A percentile compares a stretch with the other conserved stretches of the same genome.
phyloP scores from a whole-genome alignment of 2,329 filamentous ascomycete species.

The Epichloe typhina region DNA sequence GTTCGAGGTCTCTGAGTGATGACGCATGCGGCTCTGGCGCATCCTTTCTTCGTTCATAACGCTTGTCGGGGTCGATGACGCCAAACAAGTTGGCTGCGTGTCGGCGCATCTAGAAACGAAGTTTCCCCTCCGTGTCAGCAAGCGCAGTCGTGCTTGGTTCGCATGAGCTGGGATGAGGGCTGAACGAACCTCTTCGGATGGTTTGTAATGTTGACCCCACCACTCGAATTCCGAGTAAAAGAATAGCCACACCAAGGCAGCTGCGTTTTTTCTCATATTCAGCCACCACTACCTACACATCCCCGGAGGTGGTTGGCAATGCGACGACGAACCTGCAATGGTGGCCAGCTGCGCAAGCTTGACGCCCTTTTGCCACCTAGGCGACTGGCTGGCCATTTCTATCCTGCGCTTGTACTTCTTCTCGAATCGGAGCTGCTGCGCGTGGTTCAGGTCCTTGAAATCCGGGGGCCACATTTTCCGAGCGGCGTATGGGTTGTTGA shows the following conservation, averaged over 20 bases:
- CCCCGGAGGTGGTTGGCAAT: conserved; percentile 22
- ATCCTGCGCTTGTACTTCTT: conserved; percentile 63
- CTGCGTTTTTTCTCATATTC: conserved; percentile 9
- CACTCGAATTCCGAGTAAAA: conserved; percentile 32
- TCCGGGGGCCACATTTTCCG: conserved; percentile 71
- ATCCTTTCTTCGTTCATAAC: conserved; percentile 27
- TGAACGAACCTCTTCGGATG: conserved; percentile 24
- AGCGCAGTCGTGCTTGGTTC: background rate
- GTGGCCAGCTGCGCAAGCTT: conserved; percentile 50
- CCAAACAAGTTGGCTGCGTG: conserved; percentile 27
- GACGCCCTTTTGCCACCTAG: conserved; percentile 47
- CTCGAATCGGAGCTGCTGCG: conserved; percentile 67
- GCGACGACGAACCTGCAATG: conserved; percentile 36
- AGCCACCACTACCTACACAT: background rate
- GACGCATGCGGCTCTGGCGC: conserved; percentile 18
- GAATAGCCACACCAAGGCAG: conserved; percentile 23
- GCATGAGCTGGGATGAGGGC: background rate
- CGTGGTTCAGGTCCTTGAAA: conserved; percentile 53
- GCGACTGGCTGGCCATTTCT: conserved; percentile 45
- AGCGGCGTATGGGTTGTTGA: conserved; percentile 46
- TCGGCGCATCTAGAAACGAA: conserved; percentile 19
- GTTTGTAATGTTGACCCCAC: conserved; percentile 29
- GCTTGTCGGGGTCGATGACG: conserved; percentile 26
- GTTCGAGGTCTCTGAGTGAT: conserved; percentile 13
- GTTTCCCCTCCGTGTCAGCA: background rate